These are phyloP conservation scores for Ophiostoma ips DNA, from an alignment of 2,329 filamentous ascomycete genomes.

Conservation along the genomic window DNA sequence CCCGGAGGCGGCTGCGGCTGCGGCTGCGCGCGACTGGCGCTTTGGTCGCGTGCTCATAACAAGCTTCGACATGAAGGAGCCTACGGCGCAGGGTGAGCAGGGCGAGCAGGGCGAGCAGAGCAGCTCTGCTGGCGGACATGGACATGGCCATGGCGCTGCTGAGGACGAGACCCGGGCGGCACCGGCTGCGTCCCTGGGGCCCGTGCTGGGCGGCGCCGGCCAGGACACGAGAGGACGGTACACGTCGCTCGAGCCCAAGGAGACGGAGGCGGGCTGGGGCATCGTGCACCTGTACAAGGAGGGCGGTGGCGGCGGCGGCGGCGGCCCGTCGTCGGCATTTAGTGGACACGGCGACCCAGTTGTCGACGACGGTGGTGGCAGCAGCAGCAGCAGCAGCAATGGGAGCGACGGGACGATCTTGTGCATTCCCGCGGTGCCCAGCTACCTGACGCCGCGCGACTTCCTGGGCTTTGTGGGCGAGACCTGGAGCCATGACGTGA, in stretches of 20 bases:
- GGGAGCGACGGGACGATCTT: slow-evolving; percentile 64
- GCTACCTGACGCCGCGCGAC: slow-evolving; percentile 81
- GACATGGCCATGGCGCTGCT: slow-evolving; percentile 7
- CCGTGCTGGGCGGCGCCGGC: slow-evolving; percentile 44
- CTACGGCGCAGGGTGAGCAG: too few species aligned
- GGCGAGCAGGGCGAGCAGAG: slow-evolving; percentile 8
- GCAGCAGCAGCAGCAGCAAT: slow-evolving; percentile 12
- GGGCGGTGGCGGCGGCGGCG: too few species aligned
- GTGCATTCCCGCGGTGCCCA: slow-evolving; percentile 88
- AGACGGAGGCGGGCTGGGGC: slow-evolving; percentile 77
- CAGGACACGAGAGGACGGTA: slow-evolving; percentile 74
- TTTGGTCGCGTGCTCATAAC: slow-evolving; percentile 68
- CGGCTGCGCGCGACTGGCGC: slow-evolving; percentile 57
- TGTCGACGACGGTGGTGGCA: slow-evolving; percentile 14
- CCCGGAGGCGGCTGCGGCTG: slow-evolving; percentile 28
- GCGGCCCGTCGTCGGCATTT: neutral
- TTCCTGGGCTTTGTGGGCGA: slow-evolving; percentile 87
- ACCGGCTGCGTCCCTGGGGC: slow-evolving; percentile 31
- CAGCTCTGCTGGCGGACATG: neutral
- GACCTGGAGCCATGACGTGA: slow-evolving; percentile 71
- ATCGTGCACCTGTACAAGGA: slow-evolving; percentile 91
- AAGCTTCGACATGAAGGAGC: slow-evolving; percentile 56
- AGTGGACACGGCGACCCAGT: slow-evolving; percentile 11
- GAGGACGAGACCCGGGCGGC: slow-evolving; percentile 11
- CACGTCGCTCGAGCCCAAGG: slow-evolving; percentile 53